Evolutionary conservation across 2,329 filamentous ascomycete genomes (phyloP).

Genomic region (Neonectria faginata): DNA sequence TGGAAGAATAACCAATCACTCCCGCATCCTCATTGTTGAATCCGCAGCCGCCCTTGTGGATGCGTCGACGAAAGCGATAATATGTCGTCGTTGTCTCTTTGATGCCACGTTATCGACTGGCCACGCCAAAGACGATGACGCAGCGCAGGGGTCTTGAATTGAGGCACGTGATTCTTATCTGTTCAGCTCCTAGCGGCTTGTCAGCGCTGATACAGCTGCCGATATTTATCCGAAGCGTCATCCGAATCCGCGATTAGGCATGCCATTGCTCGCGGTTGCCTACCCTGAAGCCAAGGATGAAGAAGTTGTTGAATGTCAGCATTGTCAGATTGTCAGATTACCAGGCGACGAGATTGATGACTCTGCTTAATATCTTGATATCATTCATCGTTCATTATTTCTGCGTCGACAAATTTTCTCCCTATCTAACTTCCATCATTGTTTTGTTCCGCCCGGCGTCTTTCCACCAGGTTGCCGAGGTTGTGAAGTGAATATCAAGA

Average conservation of each 20-base stretch:
- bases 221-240: slow-evolving; percentile 32
- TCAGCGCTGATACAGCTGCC: slow-evolving; percentile 5
- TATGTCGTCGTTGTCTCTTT: slow-evolving; percentile 36
- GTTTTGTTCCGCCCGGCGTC: background rate
- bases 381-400: too few relatives aligned
- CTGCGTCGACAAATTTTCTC: too few relatives aligned
- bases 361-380: background rate
- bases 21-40: slow-evolving; percentile 41
- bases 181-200: background rate
- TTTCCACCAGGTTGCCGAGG: background rate
- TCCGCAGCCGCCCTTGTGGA: slow-evolving; percentile 26
- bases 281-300: slow-evolving; percentile 37
- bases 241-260: background rate
- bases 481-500: background rate
- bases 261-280: slow-evolving; percentile 2
- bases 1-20: slow-evolving; percentile 33
- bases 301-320: background rate
- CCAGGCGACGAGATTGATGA: background rate
- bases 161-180: slow-evolving; percentile 41
- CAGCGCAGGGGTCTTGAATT: slow-evolving; percentile 35
- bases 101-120: slow-evolving; percentile 47
- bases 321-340: slow-evolving; percentile 7
- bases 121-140: slow-evolving; percentile 43
- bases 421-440: background rate
- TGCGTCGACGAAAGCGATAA: slow-evolving; percentile 30